Conservation (phyloP, 345 rosid species). For the Populus tremula region DNA sequence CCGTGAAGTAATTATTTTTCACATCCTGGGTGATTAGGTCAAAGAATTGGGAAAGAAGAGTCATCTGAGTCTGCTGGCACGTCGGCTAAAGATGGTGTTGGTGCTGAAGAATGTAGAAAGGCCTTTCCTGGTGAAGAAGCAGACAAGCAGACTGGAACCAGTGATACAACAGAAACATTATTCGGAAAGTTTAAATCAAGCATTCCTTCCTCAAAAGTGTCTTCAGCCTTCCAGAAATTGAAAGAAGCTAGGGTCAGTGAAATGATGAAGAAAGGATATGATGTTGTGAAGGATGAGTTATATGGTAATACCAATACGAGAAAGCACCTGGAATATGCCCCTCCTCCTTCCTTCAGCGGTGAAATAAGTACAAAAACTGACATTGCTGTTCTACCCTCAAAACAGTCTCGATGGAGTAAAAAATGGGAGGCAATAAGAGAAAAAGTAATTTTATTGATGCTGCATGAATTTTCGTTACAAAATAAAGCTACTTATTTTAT, state of each 20-base stretch:
- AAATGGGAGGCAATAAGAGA: conserved; percentile 65
- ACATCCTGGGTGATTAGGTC: conserved; percentile 46
- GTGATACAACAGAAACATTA: conserved; percentile 49
- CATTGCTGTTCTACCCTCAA: conserved; percentile 53
- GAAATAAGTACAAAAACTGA: conserved; percentile 82
- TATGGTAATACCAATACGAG: conserved; percentile 55
- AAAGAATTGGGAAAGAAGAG: conserved; percentile 68
- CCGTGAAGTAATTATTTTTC: neutral
- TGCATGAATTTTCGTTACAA: neutral
- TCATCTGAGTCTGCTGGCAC: conserved; percentile 37
- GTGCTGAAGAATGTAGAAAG: conserved; percentile 32
- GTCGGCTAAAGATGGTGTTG: conserved; percentile 42
- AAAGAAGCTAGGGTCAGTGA: conserved; percentile 70
- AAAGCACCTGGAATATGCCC: conserved; percentile 78
- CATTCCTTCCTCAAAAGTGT: conserved; percentile 63
- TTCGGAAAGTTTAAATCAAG: conserved; percentile 65
- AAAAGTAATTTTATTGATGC: conserved; percentile 43
- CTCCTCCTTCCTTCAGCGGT: conserved; percentile 60
- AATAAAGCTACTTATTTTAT: neutral
- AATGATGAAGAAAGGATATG: conserved; percentile 83
- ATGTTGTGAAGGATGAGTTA: conserved; percentile 80
- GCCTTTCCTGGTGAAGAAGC: conserved; percentile 49
- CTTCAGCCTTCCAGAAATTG: conserved; percentile 56
- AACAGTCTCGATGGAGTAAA: conserved; percentile 72
- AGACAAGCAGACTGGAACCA: conserved; percentile 41